A percentile compares a stretch with the other conserved stretches of the same genome.
These are phyloP conservation scores for Aspergillus olivimuriae DNA, from an alignment of 495 filamentous ascomycete genomes.

Conservation along the genomic window DNA sequence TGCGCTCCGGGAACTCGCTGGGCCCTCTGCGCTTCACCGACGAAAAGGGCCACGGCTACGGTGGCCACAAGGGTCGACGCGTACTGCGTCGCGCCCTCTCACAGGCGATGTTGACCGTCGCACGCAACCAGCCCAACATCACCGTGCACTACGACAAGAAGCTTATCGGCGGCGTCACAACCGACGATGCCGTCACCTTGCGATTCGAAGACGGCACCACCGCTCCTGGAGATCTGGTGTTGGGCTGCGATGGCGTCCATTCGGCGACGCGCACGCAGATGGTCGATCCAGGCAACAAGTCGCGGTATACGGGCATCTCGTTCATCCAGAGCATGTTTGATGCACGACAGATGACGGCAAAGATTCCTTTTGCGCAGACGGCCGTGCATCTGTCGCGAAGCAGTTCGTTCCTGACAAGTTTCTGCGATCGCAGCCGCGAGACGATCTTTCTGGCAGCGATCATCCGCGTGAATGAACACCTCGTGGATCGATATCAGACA, in stretches of 20 bases:
- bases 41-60: slow-evolving; percentile 24
- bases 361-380: slow-evolving; percentile 29
- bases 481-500: slow-evolving; percentile 7
- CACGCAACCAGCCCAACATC: slow-evolving; percentile 8
- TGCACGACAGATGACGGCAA: not conserved
- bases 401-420: slow-evolving; percentile 37
- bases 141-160: slow-evolving; percentile 12
- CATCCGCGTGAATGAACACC: slow-evolving; percentile 9
- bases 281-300: slow-evolving; percentile 14
- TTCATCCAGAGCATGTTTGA: slow-evolving; percentile 12
- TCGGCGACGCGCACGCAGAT: slow-evolving; percentile 38
- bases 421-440: slow-evolving; percentile 13
- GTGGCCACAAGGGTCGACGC: slow-evolving; percentile 25
- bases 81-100: slow-evolving; percentile 19
- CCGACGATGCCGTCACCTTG: slow-evolving; percentile 17
- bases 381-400: slow-evolving; percentile 31
- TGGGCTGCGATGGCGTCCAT: slow-evolving; percentile 52
- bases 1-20: slow-evolving; percentile 11
- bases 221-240: slow-evolving; percentile 36
- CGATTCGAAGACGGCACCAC: slow-evolving; percentile 36
- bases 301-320: slow-evolving; percentile 12
- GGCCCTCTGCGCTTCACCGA: slow-evolving; percentile 21
- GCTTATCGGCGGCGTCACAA: slow-evolving; percentile 9
- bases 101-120: slow-evolving; percentile 13
- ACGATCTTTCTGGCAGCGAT: slow-evolving; percentile 12